Evolutionary conservation across 2,329 filamentous ascomycete species (phyloP).

Genomic region (Fusarium sp.): DNA sequence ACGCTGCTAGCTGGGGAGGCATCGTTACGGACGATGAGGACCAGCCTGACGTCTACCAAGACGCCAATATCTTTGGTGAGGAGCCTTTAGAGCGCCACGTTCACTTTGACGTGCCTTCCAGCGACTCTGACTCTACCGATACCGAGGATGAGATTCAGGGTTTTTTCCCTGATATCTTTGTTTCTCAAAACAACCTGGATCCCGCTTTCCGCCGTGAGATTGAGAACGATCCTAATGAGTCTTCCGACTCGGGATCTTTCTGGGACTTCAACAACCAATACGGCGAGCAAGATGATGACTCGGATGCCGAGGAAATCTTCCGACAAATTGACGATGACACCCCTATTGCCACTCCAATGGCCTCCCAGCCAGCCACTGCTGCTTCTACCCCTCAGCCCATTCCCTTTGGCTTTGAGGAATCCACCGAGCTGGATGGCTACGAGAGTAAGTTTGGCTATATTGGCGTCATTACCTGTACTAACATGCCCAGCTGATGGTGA

Average conservation of each 20-base stretch:
- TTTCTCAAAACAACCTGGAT: slow-evolving; percentile 78
- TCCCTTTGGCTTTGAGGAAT: slow-evolving; percentile 44
- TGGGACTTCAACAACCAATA: slow-evolving; percentile 70
- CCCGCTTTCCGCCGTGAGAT: slow-evolving; percentile 78
- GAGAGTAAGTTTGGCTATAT: slow-evolving; percentile 62
- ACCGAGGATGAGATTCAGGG: slow-evolving; percentile 70
- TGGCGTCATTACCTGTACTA: slow-evolving; percentile 48
- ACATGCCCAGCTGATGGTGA: slow-evolving; percentile 66
- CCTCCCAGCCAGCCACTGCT: slow-evolving; percentile 43
- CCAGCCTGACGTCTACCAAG: slow-evolving; percentile 54
- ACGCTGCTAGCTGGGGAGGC: slow-evolving; percentile 66
- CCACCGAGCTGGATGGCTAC: slow-evolving; percentile 64
- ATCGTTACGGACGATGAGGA: slow-evolving; percentile 60
- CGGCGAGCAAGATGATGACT: slow-evolving; percentile 49
- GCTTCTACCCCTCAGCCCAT: slow-evolving; percentile 42
- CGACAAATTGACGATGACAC: slow-evolving; percentile 55
- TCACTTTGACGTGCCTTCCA: slow-evolving; percentile 75
- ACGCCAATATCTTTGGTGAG: slow-evolving; percentile 56
- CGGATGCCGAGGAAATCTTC: slow-evolving; percentile 56
- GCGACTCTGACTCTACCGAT: slow-evolving; percentile 74
- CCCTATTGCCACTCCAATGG: slow-evolving; percentile 55
- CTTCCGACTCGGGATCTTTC: slow-evolving; percentile 67
- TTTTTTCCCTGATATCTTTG: slow-evolving; percentile 81
- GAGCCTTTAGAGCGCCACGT: slow-evolving; percentile 69
- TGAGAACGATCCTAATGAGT: slow-evolving; percentile 72